phyloP scores from a whole-genome alignment of 2,329 filamentous ascomycete genomes.

The Colletotrichum acutatum region DNA sequence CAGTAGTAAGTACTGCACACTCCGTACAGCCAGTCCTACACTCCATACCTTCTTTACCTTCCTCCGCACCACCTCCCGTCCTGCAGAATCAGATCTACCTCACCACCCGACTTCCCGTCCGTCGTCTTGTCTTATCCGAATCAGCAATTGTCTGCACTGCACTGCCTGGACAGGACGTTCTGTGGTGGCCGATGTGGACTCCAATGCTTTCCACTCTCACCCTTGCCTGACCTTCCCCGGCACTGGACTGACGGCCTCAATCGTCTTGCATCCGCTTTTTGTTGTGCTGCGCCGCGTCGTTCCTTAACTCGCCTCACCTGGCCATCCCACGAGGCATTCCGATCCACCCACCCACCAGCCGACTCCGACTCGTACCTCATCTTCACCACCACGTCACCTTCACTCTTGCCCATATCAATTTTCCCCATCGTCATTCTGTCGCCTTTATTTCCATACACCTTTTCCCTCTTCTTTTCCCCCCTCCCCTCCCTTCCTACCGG shows the following conservation, averaged over 20 bases:
- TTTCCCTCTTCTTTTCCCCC: not conserved
- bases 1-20: too few relatives aligned
- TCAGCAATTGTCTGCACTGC: not conserved
- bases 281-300: constrained; percentile 18
- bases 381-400: not conserved
- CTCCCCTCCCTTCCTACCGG: not conserved
- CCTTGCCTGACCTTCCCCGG: constrained; percentile 6
- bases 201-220: not conserved
- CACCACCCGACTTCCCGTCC: not conserved
- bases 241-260: constrained; percentile 1
- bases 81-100: not conserved
- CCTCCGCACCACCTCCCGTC: not conserved
- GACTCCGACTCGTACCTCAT: not conserved
- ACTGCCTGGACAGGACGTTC: constrained; percentile 4
- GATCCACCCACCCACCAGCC: not conserved
- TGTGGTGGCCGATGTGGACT: constrained; percentile 8
- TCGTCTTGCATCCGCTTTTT: constrained; percentile 23
- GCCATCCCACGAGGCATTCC: constrained; percentile 9
- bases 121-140: not conserved
- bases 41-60: not conserved
- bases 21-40: too few relatives aligned
- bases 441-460: constrained; percentile 7
- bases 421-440: constrained; percentile 14
- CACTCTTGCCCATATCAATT: not conserved
- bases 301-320: constrained; percentile 19